Conservation (phyloP, 169 alveolate genomes). For the Cryptosporidium bovis region DNA sequence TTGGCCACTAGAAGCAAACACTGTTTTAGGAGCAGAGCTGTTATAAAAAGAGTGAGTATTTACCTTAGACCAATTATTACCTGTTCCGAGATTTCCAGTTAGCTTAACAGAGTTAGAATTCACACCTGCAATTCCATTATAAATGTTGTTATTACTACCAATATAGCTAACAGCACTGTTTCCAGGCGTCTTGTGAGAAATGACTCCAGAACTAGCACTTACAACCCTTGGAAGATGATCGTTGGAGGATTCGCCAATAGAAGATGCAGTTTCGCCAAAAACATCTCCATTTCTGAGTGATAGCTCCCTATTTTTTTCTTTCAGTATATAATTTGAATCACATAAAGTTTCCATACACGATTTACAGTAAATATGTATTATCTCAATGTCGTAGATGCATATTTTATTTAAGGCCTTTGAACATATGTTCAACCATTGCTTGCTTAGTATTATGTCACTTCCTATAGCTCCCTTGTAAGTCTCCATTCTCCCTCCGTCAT, state of each 20-base stretch:
- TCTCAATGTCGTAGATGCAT: constrained; percentile 22
- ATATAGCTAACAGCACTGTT: not conserved
- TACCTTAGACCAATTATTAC: not conserved
- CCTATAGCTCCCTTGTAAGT: not conserved
- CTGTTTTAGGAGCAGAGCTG: constrained; percentile 40
- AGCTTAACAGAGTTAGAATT: too few relatives aligned
- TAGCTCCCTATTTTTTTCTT: not conserved
- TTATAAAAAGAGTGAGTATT: not conserved
- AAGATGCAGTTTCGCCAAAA: too few relatives aligned
- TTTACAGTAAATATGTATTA: constrained; percentile 34
- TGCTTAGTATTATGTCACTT: constrained; percentile 2
- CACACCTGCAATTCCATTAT: too few relatives aligned
- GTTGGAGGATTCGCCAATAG: not conserved
- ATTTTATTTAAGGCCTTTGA: constrained; percentile 49
- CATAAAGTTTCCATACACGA: constrained; percentile 24
- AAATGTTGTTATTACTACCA: too few relatives aligned
- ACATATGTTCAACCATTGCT: constrained; percentile 60
- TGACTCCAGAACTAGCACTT: constrained; percentile 27
- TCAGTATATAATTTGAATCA: constrained; percentile 23
- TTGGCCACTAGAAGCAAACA: not conserved
- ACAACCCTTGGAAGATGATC: constrained; percentile 23
- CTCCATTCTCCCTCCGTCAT: too few relatives aligned
- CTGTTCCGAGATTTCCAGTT: too few relatives aligned
- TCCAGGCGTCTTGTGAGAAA: not conserved
- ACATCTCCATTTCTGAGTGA: too few relatives aligned